Evolutionary conservation across 345 rosid genomes (phyloP), one percentile per base, ranked within the genome.

Genomic region (Moricandia moricandioides): DNA sequence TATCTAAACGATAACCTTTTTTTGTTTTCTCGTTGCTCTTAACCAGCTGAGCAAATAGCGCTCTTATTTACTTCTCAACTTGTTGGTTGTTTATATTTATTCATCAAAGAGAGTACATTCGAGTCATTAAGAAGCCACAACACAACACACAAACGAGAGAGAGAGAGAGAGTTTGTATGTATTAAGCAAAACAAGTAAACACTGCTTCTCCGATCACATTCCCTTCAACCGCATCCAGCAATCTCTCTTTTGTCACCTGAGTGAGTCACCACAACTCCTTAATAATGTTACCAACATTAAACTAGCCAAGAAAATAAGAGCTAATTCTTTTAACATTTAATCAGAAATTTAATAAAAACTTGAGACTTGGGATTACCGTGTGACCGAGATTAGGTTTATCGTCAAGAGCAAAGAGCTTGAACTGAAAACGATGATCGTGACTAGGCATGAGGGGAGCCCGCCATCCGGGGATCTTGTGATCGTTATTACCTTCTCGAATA

Each of bases 391-490:
- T 72, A 33, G 86, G n/a, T 29, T 80, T 72, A 8, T 78, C 83
- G 16, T 86, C 92, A 79, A 93, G 74, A 55, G 97, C 97, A 21
- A 78, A 86, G 8, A 93, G 89, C 88, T 79, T 88, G 82, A 91
- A 93, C 77, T 81, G 85, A 64, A 86, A 78, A 62, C 93, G 82
- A 39, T 91, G 96, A 13, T 84, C 91, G 43, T 84, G 92, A 34
- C 66, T 47, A 8, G 91, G 91, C 58, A 89, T 18, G 80, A 70
- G 78, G 0, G 93, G 93, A 2, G 82, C 92, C 4, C 91, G 86
- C 98, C 97, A 89, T 0, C 93, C 98, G 0, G 93, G 96, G 12
- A 87, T 75, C 71, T 93, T 93, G 72, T 80, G 75, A 65, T 89
- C 98, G 75, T 87, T 93, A 21, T 76, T 29, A 0, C 98, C 98